phyloP scores from a whole-genome alignment of 108 stramenopile species.

The Stephanodiscus minutulus region DNA sequence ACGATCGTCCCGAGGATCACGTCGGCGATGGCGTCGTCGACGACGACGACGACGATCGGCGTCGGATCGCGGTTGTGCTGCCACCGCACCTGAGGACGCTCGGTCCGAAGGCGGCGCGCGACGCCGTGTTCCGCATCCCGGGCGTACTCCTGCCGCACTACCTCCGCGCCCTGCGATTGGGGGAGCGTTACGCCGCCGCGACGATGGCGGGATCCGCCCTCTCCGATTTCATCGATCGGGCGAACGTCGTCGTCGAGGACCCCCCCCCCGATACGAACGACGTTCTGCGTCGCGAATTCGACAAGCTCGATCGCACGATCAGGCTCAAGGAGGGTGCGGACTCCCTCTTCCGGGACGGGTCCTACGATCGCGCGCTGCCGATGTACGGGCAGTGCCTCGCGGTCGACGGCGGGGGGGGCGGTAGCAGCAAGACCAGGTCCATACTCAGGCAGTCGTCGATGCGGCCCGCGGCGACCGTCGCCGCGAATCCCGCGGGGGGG shows the following conservation, averaged over 20 bases:
- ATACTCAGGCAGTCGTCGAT: slow-evolving; percentile 15
- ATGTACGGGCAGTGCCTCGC: slow-evolving; percentile 40
- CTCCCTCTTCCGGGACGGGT: slow-evolving; percentile 38
- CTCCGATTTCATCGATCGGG: slow-evolving; percentile 8
- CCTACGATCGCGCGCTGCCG: slow-evolving; percentile 36
- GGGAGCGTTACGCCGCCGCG: slow-evolving; percentile 38
- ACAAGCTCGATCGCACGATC: slow-evolving; percentile 32
- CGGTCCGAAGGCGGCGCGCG: slow-evolving; percentile 20
- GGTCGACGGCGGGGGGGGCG: slow-evolving; percentile 9
- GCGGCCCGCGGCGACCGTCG: background rate
- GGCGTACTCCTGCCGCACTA: slow-evolving; percentile 29
- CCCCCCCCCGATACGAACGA: background rate
- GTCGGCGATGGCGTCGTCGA: background rate
- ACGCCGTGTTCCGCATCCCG: slow-evolving; percentile 43
- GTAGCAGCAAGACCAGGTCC: background rate
- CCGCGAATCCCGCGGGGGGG: slow-evolving; percentile 26
- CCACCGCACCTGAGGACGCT: slow-evolving; percentile 30
- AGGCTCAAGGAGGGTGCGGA: slow-evolving; percentile 50
- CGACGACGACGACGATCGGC: no score
- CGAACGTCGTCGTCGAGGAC: background rate
- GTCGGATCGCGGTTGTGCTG: no score
- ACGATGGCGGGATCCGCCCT: slow-evolving; percentile 16
- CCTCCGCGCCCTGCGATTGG: slow-evolving; percentile 40
- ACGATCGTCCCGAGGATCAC: slow-evolving; percentile 2
- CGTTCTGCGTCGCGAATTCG: slow-evolving; percentile 7